Conservation (phyloP, 345 rosid genomes). For the Arabidopsis thaliana region DNA sequence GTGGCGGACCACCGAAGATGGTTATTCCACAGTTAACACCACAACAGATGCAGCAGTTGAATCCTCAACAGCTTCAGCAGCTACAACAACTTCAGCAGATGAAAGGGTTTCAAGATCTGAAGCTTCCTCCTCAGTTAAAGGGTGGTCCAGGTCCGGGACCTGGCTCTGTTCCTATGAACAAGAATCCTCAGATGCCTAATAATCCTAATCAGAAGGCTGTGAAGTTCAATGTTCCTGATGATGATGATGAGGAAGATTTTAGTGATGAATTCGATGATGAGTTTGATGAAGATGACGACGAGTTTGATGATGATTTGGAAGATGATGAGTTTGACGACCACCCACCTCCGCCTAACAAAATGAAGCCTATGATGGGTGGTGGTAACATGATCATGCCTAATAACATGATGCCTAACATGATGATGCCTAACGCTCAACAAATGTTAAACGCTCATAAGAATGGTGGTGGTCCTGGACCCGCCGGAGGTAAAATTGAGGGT, state of each 20-base stretch:
- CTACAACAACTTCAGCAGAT: constrained; percentile 66
- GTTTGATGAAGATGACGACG: constrained; percentile 54
- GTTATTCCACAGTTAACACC: constrained; percentile 44
- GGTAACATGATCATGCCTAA: constrained; percentile 59
- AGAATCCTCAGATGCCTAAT: constrained; percentile 34
- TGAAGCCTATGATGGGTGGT: constrained; percentile 64
- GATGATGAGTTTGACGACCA: constrained; percentile 63
- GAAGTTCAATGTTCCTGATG: constrained; percentile 57
- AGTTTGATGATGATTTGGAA: constrained; percentile 48
- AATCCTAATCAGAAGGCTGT: constrained; percentile 60
- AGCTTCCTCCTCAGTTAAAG: constrained; percentile 65
- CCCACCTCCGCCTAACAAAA: constrained; percentile 52
- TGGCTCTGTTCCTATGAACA: constrained; percentile 36
- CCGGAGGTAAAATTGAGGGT: constrained; percentile 53
- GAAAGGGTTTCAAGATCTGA: constrained; percentile 73
- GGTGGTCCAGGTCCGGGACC: constrained; percentile 57
- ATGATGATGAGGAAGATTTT: constrained; percentile 49
- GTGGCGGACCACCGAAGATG: constrained; percentile 44
- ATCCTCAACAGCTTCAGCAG: constrained; percentile 63
- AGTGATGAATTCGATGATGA: constrained; percentile 60
- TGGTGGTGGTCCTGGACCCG: constrained; percentile 52
- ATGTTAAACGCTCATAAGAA: constrained; percentile 60
- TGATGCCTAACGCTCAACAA: constrained; percentile 66
- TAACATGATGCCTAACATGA: constrained; percentile 54
- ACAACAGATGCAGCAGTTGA: constrained; percentile 60